phyloP scores from a whole-genome alignment of 768 basidiomycete species.

The Podaxis sp. region DNA sequence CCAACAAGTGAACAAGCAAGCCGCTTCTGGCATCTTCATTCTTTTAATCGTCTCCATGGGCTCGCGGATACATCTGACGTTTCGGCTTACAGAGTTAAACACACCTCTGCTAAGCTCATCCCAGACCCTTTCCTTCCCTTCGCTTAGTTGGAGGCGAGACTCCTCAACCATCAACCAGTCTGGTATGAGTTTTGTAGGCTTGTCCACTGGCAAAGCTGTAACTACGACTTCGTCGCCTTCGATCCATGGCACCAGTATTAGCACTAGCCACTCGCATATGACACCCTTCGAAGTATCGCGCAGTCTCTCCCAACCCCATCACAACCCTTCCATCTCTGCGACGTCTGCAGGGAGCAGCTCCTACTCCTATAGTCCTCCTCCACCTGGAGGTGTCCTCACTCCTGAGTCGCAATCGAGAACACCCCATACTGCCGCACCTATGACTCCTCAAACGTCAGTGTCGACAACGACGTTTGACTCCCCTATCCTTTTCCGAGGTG shows the following conservation, averaged over 20 bases:
- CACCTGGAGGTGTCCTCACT: not conserved
- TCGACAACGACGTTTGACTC: not conserved
- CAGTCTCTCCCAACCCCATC: not conserved
- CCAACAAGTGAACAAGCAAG: conserved; percentile 24
- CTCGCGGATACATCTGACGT: conserved; percentile 24
- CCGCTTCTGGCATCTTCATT: conserved; percentile 23
- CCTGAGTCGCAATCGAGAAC: not conserved
- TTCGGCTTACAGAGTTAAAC: not conserved
- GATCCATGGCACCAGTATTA: not conserved
- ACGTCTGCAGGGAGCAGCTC: not conserved
- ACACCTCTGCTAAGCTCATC: not conserved
- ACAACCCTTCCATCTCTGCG: not conserved
- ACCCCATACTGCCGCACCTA: not conserved
- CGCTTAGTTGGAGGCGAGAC: not conserved
- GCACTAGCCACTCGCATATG: not conserved
- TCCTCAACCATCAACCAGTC: not conserved
- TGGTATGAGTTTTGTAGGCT: not conserved
- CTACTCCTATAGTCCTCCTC: not conserved
- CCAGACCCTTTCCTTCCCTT: not conserved
- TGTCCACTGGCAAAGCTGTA: not conserved
- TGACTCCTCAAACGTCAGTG: not conserved
- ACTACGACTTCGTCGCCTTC: not conserved
- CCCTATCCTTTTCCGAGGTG: not conserved
- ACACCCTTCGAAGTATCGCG: not conserved
- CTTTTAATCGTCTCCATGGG: conserved; percentile 28